Evolutionary conservation across 805 yeast species (phyloP).

Genomic region (Wickerhamiella allomyrinae): DNA sequence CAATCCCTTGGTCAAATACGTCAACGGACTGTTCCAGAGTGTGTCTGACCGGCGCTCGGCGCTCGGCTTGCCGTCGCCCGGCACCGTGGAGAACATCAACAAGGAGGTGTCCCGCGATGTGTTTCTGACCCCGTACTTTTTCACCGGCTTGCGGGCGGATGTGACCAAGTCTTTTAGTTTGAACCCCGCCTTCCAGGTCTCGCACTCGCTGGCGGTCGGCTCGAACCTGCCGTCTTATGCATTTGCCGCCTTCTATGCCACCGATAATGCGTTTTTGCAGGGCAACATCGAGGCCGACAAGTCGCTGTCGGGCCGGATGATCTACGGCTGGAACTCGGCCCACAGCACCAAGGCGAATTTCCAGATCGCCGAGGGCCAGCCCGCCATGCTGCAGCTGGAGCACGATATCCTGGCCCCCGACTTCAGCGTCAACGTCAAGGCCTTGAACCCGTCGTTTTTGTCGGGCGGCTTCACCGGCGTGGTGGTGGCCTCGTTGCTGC

Average conservation of each 20-base stretch:
- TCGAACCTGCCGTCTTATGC: constrained; percentile 84
- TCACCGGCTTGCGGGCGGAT: constrained; percentile 94
- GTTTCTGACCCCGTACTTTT: constrained; percentile 73
- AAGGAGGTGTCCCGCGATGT: constrained; percentile 92
- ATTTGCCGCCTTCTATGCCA: constrained; percentile 77
- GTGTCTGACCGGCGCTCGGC: constrained; percentile 58
- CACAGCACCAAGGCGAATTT: constrained; percentile 71
- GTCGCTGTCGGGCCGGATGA: constrained; percentile 74
- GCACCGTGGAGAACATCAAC: constrained; percentile 83
- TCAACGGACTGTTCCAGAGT: constrained; percentile 10
- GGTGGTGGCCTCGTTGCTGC: constrained; percentile 79
- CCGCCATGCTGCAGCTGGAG: constrained; percentile 87
- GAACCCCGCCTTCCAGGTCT: constrained; percentile 92
- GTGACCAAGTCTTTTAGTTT: constrained; percentile 79
- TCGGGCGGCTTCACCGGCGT: constrained; percentile 78
- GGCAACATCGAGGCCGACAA: constrained; percentile 83
- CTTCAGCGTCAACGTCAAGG: constrained; percentile 75
- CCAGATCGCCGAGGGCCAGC: constrained; percentile 81
- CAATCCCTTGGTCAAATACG: constrained; percentile 12
- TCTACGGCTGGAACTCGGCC: constrained; percentile 76
- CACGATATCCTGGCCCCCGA: constrained; percentile 89
- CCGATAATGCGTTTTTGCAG: constrained; percentile 73
- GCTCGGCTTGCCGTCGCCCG: constrained; percentile 78
- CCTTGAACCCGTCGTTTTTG: constrained; percentile 73
- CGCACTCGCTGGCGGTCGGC: constrained; percentile 85